Evolutionary conservation across 345 rosid genomes (phyloP), one percentile per base, ranked within the genome.

Genomic region (Laguncularia racemosa): DNA sequence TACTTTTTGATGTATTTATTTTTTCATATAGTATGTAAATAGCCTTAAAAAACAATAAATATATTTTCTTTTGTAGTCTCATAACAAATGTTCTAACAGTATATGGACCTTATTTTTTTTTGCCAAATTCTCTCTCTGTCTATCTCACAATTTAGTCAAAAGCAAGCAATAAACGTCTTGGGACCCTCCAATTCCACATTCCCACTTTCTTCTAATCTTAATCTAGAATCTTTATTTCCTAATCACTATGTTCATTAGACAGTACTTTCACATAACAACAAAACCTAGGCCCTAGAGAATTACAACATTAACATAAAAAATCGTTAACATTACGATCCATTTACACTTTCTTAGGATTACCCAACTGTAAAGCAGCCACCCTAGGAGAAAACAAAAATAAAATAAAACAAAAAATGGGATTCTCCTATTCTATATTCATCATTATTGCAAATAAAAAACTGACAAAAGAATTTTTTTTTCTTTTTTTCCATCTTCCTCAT

Each of bases 301-400:
- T 43, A n/a, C 66, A 60, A 61, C 59, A 65, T 57, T 45, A 64
- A 65, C 74, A 75, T 20, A 50, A 20, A 14, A 0, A 47, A 47
- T 2, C 40, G 40, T 33, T 56, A 19, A 10, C 16, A 43, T 56
- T 43, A 50, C 50, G 50, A 40, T 50, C 49, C 48, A 54, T 23
- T 13, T 51, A 51, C 13, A 20, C 59, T 43, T 18, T 20, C 20
- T 20, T 18, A 44, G 50, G 55, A 50, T 69, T 53, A 62, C 71
- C 81, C 84, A 69, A 69, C 83, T 76, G 83, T 67, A 75, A 80
- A 80, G 78, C 80, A 73, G 65, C 13, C 59, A 16, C 18, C 72
- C 70, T 77, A 59, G 83, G 81, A 78, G 73, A 62, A 23, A 23
- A 23, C 2, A 23, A 23, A 23, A 23, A 23, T 3, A 23, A 23